Evolutionary conservation across 257 asterid genomes (phyloP).

Genomic region (Asclepias syriaca): DNA sequence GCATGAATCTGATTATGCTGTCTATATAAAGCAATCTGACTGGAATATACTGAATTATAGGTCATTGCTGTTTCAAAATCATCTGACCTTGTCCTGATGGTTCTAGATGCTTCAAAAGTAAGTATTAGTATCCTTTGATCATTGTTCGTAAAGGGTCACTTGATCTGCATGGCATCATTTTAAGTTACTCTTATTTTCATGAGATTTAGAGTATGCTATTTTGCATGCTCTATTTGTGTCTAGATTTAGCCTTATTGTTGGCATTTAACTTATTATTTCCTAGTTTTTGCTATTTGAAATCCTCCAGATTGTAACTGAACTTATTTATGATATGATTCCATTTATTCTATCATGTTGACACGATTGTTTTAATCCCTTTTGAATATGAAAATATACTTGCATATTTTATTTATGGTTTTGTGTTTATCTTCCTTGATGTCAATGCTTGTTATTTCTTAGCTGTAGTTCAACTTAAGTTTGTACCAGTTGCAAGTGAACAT

Average conservation of each 20-base stretch:
- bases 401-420: not conserved
- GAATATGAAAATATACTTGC: not conserved
- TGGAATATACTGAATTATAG: constrained; percentile 28
- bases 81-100: constrained; percentile 91
- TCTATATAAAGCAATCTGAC: constrained; percentile 4
- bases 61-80: constrained; percentile 97
- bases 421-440: not conserved
- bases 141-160: not conserved
- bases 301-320: not conserved
- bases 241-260: not conserved
- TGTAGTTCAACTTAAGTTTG: not conserved
- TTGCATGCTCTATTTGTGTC: not conserved
- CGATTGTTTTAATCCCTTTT: not conserved
- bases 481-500: not conserved
- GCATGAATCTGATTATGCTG: not conserved
- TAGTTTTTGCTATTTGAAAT: not conserved
- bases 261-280: not conserved
- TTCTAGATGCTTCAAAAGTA: constrained; percentile 69
- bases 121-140: constrained; percentile 15
- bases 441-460: not conserved
- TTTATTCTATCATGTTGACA: not conserved
- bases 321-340: not conserved
- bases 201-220: not conserved
- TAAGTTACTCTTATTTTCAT: not conserved
- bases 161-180: not conserved